phyloP scores from a whole-genome alignment of 148 eudicot species.

The Talinum fruticosum region DNA sequence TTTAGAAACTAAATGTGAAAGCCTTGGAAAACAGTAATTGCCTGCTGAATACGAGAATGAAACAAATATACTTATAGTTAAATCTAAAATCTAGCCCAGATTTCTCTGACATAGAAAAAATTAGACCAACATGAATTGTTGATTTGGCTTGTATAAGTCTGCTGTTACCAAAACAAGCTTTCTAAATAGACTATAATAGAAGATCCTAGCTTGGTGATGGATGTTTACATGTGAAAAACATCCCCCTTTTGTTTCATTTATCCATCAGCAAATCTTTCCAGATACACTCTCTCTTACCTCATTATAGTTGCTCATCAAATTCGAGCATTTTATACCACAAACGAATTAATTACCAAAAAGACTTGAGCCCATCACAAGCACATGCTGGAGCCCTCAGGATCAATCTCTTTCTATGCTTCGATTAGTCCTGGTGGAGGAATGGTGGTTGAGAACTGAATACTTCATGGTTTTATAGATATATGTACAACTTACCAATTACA shows the following conservation, averaged over 20 bases:
- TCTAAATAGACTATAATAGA: background rate
- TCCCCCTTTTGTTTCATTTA: background rate
- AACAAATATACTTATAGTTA: background rate
- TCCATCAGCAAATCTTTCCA: too few species aligned
- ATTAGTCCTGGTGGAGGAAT: background rate
- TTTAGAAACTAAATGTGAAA: background rate
- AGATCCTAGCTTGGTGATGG: background rate
- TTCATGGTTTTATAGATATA: too few species aligned
- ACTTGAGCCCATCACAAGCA: too few species aligned
- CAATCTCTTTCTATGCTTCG: background rate
- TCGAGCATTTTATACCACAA: too few species aligned
- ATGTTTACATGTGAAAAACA: background rate
- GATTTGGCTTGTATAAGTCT: background rate
- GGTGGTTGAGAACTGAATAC: background rate
- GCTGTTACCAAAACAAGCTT: background rate
- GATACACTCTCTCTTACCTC: too few species aligned
- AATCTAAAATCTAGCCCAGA: background rate
- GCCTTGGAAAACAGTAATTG: background rate
- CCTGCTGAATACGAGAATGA: background rate
- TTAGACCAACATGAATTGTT: background rate
- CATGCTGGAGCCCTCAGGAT: background rate
- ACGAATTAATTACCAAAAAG: too few species aligned
- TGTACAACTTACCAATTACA: background rate
- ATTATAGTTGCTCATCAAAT: too few species aligned
- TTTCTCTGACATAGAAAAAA: background rate